Conservation (phyloP, 305 asterid species). For the Solanum chacoense region DNA sequence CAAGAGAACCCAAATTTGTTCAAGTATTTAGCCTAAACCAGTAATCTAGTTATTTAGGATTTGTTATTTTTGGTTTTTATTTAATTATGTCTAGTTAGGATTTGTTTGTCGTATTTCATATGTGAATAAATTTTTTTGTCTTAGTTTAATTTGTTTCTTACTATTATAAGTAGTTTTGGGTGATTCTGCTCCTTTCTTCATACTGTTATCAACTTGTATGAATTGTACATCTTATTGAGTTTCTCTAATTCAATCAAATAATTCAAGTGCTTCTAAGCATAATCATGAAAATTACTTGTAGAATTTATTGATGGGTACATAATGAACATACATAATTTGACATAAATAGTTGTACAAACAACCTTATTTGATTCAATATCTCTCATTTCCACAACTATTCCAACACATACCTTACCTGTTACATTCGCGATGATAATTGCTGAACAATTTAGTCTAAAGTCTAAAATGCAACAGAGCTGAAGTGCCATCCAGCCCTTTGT, state of each 20-base stretch:
- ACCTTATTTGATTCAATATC: neutral
- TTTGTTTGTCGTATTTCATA: neutral
- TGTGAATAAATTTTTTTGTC: no score
- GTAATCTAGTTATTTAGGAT: neutral
- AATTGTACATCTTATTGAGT: neutral
- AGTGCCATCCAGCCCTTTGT: slow-evolving; percentile 19
- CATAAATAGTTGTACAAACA: neutral
- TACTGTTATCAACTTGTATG: neutral
- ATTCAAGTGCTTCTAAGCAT: neutral
- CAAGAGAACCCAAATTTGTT: neutral
- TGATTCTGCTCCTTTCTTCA: no score
- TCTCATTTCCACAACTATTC: neutral
- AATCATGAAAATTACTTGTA: neutral
- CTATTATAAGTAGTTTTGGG: no score
- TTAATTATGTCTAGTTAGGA: no score
- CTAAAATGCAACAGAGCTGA: slow-evolving; percentile 18
- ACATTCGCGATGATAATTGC: neutral
- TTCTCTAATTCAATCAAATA: neutral
- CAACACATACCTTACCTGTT: no score
- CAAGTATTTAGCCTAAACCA: neutral
- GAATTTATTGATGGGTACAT: neutral
- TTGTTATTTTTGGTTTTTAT: no score
- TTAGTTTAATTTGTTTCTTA: no score
- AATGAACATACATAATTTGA: neutral
- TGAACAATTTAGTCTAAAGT: slow-evolving; percentile 1